Percentiles rank a stretch among this genome's conserved stretches.
These are phyloP conservation scores for Mallotus repandus DNA, from an alignment of 441 rosid species.

Conservation along the genomic window DNA sequence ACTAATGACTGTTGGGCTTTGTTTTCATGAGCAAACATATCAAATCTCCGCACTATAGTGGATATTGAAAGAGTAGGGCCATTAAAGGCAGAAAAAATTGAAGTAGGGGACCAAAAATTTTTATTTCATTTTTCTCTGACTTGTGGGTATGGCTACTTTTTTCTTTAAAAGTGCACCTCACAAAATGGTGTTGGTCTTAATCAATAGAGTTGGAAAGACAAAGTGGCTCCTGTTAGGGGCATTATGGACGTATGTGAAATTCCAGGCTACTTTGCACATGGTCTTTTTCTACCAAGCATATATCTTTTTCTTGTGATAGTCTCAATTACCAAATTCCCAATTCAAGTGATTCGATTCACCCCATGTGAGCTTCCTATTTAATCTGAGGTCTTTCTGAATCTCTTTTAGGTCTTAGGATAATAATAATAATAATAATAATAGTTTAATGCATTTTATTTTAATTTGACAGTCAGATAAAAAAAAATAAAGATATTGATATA, in stretches of 20 bases:
- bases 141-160: conserved; percentile 17
- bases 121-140: neutral
- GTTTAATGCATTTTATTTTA: no score
- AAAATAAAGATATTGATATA: no score
- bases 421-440: no score
- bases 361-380: neutral
- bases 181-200: conserved; percentile 28
- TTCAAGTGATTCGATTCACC: neutral
- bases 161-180: conserved; percentile 20
- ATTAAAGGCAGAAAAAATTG: neutral
- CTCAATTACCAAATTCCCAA: neutral
- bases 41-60: neutral
- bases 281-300: neutral
- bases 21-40: conserved; percentile 5
- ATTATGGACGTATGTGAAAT: conserved; percentile 13
- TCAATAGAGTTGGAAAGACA: conserved; percentile 25
- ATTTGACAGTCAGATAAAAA: no score
- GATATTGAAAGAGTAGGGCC: neutral
- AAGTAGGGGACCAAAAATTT: conserved; percentile 14
- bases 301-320: neutral
- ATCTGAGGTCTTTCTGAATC: no score
- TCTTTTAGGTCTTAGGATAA: no score
- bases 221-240: conserved; percentile 20
- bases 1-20: conserved; percentile 1
- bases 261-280: conserved; percentile 28